Percentiles rank a stretch among this genome's conserved stretches.
Conservation (phyloP, 140 eudicot species). For the Ambrosia hybrid region DNA sequence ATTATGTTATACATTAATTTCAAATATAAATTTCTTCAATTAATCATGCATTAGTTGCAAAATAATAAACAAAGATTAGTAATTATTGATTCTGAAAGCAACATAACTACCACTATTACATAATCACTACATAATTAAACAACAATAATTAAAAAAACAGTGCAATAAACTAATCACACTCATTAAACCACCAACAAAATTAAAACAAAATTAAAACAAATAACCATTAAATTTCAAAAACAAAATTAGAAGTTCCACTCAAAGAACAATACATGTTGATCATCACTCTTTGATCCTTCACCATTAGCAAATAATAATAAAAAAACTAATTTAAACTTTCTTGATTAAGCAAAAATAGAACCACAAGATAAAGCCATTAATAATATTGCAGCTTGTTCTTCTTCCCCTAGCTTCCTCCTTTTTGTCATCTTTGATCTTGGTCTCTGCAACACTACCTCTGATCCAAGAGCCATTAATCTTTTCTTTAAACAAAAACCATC, state of each 20-base stretch:
- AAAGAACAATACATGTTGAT: conserved; percentile 12
- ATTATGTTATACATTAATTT: neutral
- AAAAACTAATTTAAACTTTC: neutral
- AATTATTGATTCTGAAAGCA: neutral
- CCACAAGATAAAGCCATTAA: conserved; percentile 97
- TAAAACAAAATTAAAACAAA: conserved; percentile 9
- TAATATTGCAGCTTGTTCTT: conserved; percentile 84
- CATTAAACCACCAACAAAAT: conserved; percentile 1
- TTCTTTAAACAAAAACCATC: conserved; percentile 55
- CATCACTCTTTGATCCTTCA: conserved; percentile 16
- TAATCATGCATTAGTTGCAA: neutral
- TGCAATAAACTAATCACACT: conserved; percentile 17
- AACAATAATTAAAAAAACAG: neutral
- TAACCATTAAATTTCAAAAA: conserved; percentile 21
- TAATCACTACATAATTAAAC: conserved; percentile 11
- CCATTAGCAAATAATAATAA: neutral
- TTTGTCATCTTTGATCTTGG: conserved; percentile 56
- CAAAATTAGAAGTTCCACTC: conserved; percentile 22
- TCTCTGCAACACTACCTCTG: conserved; percentile 77
- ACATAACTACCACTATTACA: conserved; percentile 15
- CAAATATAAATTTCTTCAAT: neutral
- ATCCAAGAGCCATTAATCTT: conserved; percentile 53
- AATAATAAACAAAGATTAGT: neutral
- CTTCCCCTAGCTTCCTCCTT: conserved; percentile 78
- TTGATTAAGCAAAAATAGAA: conserved; percentile 65